These are phyloP conservation scores for Vairimorpha necatrix DNA, from an alignment of 371 early-diverging fungal species.

Conservation along the genomic window DNA sequence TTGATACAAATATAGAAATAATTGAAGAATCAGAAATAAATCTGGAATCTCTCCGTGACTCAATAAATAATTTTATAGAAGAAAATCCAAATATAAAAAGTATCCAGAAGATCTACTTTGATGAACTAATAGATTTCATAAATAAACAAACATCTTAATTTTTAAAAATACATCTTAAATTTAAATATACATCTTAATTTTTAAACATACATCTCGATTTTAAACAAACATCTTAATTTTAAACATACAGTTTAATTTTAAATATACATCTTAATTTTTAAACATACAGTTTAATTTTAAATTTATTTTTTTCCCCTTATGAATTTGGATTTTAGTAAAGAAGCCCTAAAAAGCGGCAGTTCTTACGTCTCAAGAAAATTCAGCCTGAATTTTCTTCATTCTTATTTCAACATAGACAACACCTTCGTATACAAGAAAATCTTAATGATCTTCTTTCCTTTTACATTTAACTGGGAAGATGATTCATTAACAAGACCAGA, in stretches of 20 bases:
- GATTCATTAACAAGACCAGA: slow-evolving; percentile 78
- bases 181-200: background rate
- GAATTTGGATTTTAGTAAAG: slow-evolving; percentile 84
- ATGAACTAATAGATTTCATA: background rate
- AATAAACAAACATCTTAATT: background rate
- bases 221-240: background rate
- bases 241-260: background rate
- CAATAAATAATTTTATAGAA: background rate
- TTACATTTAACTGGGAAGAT: slow-evolving; percentile 69
- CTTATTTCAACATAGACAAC: slow-evolving; percentile 91
- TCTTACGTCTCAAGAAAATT: slow-evolving; percentile 84
- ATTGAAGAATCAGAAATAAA: background rate
- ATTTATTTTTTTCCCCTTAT: slow-evolving; percentile 59
- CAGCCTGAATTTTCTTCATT: slow-evolving; percentile 75
- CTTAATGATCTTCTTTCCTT: slow-evolving; percentile 80
- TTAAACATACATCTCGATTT: background rate
- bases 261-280: background rate
- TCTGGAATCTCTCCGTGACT: background rate
- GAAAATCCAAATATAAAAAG: background rate
- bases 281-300: background rate
- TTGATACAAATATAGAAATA: slow-evolving; percentile 13
- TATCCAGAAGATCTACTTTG: background rate
- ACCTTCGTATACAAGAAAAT: slow-evolving; percentile 81
- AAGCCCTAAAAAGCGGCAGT: slow-evolving; percentile 76
- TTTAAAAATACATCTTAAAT: background rate